Conservation (phyloP, 1,284 basidiomycete genomes). For the Gymnopus androsaceus region DNA sequence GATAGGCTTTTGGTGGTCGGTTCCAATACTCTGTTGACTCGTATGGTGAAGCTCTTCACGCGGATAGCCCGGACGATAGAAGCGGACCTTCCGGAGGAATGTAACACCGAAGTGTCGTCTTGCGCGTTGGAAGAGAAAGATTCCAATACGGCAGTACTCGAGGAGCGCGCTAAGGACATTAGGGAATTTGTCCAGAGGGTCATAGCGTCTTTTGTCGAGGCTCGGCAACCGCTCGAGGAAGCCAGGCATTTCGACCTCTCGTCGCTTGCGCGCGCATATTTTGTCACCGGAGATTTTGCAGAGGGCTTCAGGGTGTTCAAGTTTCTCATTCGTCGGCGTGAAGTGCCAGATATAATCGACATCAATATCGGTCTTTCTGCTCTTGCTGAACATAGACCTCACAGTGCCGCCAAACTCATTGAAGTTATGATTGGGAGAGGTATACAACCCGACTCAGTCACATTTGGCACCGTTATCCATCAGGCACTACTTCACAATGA, state of each 20-base stretch:
- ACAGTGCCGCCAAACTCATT: slow-evolving; percentile 47
- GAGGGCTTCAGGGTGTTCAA: slow-evolving; percentile 52
- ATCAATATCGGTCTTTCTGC: slow-evolving; percentile 61
- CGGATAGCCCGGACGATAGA: slow-evolving; percentile 30
- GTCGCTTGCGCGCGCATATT: slow-evolving; percentile 61
- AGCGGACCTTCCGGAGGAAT: slow-evolving; percentile 1
- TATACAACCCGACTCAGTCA: slow-evolving; percentile 51
- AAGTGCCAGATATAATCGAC: slow-evolving; percentile 62
- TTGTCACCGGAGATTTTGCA: slow-evolving; percentile 52
- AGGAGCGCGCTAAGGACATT: slow-evolving; percentile 32
- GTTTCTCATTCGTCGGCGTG: slow-evolving; percentile 45
- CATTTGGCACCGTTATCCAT: slow-evolving; percentile 63
- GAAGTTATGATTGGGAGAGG: slow-evolving; percentile 48
- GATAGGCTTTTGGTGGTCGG: slow-evolving; percentile 46
- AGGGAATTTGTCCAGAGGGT: slow-evolving; percentile 47
- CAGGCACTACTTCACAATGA: slow-evolving; percentile 51
- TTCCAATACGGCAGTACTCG: slow-evolving; percentile 10
- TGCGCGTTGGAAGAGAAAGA: background rate
- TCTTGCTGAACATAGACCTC: slow-evolving; percentile 51
- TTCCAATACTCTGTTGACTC: slow-evolving; percentile 49
- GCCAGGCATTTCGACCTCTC: slow-evolving; percentile 56
- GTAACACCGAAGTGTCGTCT: background rate
- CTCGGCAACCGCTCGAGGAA: slow-evolving; percentile 46
- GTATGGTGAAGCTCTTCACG: slow-evolving; percentile 56
- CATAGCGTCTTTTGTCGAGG: slow-evolving; percentile 42